Percentiles rank a stretch among this genome's conserved stretches.
Evolutionary conservation across 192 early-diverging fungal genomes (phyloP).

Genomic region (Podila verticillata): DNA sequence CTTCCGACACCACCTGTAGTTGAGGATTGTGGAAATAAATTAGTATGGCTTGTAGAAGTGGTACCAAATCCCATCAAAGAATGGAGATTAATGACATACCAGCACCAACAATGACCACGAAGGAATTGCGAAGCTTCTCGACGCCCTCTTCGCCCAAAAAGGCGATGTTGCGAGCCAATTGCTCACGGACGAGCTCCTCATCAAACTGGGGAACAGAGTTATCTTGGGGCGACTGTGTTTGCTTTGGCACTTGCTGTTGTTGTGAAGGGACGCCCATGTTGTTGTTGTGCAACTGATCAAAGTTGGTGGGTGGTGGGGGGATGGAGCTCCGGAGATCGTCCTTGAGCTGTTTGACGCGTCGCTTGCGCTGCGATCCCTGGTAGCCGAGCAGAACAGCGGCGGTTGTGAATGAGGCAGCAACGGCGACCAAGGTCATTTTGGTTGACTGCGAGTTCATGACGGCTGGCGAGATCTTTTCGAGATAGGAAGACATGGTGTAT

Average conservation of each 20-base stretch:
- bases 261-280: background rate
- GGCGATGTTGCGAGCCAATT: conserved; percentile 85
- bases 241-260: background rate
- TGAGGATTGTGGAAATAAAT: background rate
- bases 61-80: background rate
- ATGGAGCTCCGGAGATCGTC: conserved; percentile 57
- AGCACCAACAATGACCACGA: conserved; percentile 94
- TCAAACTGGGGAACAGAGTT: conserved; percentile 35
- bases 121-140: conserved; percentile 74
- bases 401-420: conserved; percentile 73
- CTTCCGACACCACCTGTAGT: conserved; percentile 87
- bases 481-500: conserved; percentile 15
- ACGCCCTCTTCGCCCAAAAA: conserved; percentile 91
- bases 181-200: conserved; percentile 84
- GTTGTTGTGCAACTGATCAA: background rate
- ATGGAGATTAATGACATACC: conserved; percentile 46
- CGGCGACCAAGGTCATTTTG: conserved; percentile 59
- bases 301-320: conserved; percentile 40
- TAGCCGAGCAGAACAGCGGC: conserved; percentile 65
- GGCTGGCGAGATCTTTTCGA: conserved; percentile 13
- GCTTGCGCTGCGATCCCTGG: conserved; percentile 57
- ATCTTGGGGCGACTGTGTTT: background rate
- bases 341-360: conserved; percentile 64
- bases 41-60: background rate
- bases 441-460: conserved; percentile 32